Percentiles rank a stretch among this genome's conserved stretches.
Evolutionary conservation across 306 rosid species (phyloP).

Genomic region (Medicago lupulina): DNA sequence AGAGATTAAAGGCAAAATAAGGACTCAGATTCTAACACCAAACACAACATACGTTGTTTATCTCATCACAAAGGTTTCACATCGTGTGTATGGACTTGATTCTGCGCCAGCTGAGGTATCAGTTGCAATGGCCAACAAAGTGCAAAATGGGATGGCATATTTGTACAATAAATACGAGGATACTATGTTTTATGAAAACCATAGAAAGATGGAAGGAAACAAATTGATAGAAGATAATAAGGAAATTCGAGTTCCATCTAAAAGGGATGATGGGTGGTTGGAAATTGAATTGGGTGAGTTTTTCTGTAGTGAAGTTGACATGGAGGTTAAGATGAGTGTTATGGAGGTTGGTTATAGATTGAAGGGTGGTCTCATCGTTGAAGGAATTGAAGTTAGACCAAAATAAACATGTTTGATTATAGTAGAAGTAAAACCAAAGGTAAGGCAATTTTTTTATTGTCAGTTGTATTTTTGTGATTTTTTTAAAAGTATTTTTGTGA

Average conservation of each 20-base stretch:
- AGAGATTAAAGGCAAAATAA: conserved; percentile 60
- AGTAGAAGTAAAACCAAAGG: not conserved
- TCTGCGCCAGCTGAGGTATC: conserved; percentile 43
- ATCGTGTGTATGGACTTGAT: conserved; percentile 64
- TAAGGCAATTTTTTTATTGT: not conserved
- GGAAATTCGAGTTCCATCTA: not conserved
- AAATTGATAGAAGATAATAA: not conserved
- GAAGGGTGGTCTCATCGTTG: conserved; percentile 68
- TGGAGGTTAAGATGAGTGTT: conserved; percentile 58
- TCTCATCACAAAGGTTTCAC: conserved; percentile 57
- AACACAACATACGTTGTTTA: conserved; percentile 58
- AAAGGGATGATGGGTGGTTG: conserved; percentile 71
- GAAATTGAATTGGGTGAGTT: conserved; percentile 76
- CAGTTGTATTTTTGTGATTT: not conserved
- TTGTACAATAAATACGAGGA: conserved; percentile 34
- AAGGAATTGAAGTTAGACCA: conserved; percentile 72
- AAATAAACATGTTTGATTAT: not conserved
- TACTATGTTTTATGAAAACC: conserved; percentile 30
- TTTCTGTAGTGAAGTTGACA: conserved; percentile 42
- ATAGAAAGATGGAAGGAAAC: conserved; percentile 22
- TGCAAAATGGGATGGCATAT: conserved; percentile 43
- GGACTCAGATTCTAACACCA: conserved; percentile 46
- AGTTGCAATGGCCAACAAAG: conserved; percentile 33
- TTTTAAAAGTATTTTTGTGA: not conserved
- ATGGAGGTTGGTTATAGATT: conserved; percentile 60